Evolutionary conservation across 805 yeast genomes (phyloP), one percentile per base, ranked within the genome.

Genomic region (Pichia californica): DNA sequence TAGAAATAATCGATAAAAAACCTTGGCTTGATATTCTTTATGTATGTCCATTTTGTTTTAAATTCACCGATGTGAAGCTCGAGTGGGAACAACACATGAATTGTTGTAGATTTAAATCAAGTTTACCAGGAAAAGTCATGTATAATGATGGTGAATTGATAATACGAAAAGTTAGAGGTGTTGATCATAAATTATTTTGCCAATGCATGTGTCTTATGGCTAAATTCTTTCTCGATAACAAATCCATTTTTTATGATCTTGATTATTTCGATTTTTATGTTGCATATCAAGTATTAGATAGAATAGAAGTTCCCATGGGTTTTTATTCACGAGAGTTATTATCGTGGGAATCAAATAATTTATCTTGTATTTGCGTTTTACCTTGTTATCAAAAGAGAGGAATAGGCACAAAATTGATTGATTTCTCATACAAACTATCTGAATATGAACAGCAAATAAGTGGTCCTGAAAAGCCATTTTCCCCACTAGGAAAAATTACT

Each of bases 401-500:
- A 7, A 60, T 89, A 21, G 99, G 98, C 0, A 78, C 87, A 5
- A 67, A 87, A 10, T 59, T 93, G 31, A 86, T 93, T 14, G 87
- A 87, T 47, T 85, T 88, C 52, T 86, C 94, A 31, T 93, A 91
- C 57, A 79, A 73, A 26, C 59, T 89, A 18, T 87, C 96, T 0
- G 67, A 76, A 31, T 73, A 71, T 14, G 85, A 84, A 34, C 78
- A 76, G 26, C 52, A 68, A 18, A 62, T 76, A 2, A 88, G 96
- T 47, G 95, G 97, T 0, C 99, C 99, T 0, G 99, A 93, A 58
- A 74, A 79, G 50, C 99, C 99, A 1, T 65, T 93, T 9, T 84
- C 95, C 6, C 81, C 83, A 0, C 84, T 80, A 61, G 99, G 99
- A 0, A 70, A 73, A 41, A 65, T 76, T 9, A 76, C 89, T 7